phyloP scores from a whole-genome alignment of 2,329 filamentous ascomycete species.

The Akanthomyces muscarius region DNA sequence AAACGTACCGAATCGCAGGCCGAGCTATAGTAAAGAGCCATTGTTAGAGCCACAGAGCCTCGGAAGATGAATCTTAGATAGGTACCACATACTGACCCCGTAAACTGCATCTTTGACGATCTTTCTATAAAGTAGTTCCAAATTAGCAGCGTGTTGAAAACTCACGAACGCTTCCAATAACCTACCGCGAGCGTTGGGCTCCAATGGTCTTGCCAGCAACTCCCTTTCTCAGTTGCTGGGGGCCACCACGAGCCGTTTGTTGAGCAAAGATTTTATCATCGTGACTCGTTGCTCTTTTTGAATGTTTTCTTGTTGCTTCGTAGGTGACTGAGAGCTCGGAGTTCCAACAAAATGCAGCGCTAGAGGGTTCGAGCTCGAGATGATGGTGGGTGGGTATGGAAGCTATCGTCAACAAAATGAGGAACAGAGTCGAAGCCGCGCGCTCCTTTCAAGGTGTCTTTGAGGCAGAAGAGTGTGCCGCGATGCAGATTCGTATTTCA shows the following conservation, averaged over 20 bases:
- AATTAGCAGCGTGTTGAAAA: neutral
- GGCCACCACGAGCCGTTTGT: neutral
- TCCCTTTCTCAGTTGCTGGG: neutral
- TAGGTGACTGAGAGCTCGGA: neutral
- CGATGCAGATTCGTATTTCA: neutral
- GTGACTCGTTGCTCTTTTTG: neutral
- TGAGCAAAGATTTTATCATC: neutral
- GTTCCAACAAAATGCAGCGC: too few species aligned
- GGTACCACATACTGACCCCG: constrained; percentile 16
- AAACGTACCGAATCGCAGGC: constrained; percentile 17
- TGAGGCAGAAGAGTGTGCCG: neutral
- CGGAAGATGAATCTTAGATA: neutral
- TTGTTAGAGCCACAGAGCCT: neutral
- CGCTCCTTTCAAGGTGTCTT: neutral
- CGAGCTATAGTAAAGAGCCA: constrained; percentile 11
- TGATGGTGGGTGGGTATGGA: too few species aligned
- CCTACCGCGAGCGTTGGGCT: neutral
- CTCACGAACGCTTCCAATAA: too few species aligned
- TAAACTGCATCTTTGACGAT: constrained; percentile 20
- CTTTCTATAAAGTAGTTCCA: constrained; percentile 13
- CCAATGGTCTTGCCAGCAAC: constrained; percentile 3
- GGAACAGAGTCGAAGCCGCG: neutral
- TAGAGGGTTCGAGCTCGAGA: too few species aligned
- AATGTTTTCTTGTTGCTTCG: neutral
- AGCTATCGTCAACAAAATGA: neutral